Base-by-base conservation (phyloP, 345 rosid genomes). In the Turnera subulata region DNA sequence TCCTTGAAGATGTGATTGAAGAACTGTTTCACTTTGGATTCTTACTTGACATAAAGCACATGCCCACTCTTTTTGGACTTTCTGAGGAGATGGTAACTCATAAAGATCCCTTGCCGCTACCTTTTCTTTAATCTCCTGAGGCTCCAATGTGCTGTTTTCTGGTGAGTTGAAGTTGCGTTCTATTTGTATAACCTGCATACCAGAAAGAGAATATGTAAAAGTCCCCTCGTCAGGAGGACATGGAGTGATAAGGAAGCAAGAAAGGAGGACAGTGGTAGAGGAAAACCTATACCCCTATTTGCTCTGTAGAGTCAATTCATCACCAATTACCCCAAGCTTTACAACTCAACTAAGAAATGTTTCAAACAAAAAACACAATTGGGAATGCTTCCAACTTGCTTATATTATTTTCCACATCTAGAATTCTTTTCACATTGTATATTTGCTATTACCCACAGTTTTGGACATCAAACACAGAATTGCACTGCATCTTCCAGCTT, bases 21-120 rank as follows among this genome's bases (percentile, higher is more conserved):
- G 47, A 20, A 8, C 12, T 21, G 2, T 17, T 64, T 58, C 71
- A 21, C 69, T 29, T 19, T 14, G 9, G 13, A 47, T 33, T 56
- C 52, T 65, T 15, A 72, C 38, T 23, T 54, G 72, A 58, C 77
- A 68, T 60, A 62, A 0, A 18, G 64, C 56, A 50, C 74, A 72
- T 15, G 67, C 65, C 77, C 74, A 72, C 42, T 55, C 64, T 56
- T 65, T 68, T 49, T 61, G 58, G 37, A 32, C 56, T 44, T 58
- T 46, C 60, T 50, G 38, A 11, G 47, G 46, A 12, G 50, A 33
- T 14, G 48, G 19, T 22, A 54, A 38, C 39, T 46, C 61, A 5
- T 51, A 16, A 29, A 16, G 21, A 29, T 38, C 56, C 6, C 46
- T 29, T 39, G 35, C 14, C 16, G 25, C 40, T 4, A 19, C 13